A percentile compares a stretch with the other conserved stretches of the same genome.
Evolutionary conservation across 768 basidiomycete genomes (phyloP).

Genomic region (Boletus insuetus): DNA sequence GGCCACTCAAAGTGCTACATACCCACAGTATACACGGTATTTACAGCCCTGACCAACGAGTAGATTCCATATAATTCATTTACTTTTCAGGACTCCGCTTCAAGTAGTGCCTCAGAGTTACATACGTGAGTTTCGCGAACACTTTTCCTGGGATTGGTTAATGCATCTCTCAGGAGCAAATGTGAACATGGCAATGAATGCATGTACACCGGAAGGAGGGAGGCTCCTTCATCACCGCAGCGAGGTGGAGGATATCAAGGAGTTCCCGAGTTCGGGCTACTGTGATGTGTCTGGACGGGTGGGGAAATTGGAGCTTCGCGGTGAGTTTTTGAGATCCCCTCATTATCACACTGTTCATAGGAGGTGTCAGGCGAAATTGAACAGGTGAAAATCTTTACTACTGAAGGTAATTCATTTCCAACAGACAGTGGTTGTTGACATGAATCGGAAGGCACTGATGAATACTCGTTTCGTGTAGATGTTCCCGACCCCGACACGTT

Average conservation of each 20-base stretch:
- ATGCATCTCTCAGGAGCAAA: background rate
- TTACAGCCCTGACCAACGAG: background rate
- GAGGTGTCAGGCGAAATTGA: background rate
- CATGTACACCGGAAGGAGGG: background rate
- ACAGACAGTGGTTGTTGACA: background rate
- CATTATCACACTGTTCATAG: background rate
- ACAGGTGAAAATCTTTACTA: background rate
- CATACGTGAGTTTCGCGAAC: background rate
- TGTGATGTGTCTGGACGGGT: background rate
- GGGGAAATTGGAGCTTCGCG: background rate
- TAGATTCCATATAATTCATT: background rate
- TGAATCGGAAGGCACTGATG: background rate
- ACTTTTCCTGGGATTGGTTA: background rate
- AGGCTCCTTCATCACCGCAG: background rate
- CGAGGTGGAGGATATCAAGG: background rate
- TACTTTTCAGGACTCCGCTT: background rate
- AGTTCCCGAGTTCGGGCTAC: background rate
- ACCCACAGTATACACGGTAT: background rate
- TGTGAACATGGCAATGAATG: background rate
- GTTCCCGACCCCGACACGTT: constrained; percentile 35
- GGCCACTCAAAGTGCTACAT: background rate
- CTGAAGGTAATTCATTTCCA: constrained; percentile 2
- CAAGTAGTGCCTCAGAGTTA: background rate
- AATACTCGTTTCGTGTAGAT: background rate
- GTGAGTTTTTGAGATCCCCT: background rate